Evolutionary conservation across 192 early-diverging fungal species (phyloP), one percentile per base, ranked within the genome.

Genomic region (Backusella circina): DNA sequence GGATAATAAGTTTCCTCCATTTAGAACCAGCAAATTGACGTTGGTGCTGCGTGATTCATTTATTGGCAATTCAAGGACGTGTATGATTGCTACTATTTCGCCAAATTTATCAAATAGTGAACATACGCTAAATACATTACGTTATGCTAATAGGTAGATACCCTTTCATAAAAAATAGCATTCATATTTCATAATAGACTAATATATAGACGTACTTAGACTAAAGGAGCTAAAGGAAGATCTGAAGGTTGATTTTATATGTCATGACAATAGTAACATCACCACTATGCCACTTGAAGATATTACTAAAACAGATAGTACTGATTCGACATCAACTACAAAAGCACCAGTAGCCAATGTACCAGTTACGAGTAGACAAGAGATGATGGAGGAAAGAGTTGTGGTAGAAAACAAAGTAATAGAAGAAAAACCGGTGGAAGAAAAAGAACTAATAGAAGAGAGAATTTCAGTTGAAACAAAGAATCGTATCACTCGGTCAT

Each of bases 41-140:
- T 65, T 89, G 87, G 92, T 97, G 4, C 83, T 99, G 33, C 97
- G 97, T 77, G 97, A 99, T 83, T 97, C 96, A 31, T 97, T 99
- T 79, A 90, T 98, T 78, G 97, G 97, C 12, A 95, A 99, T 81
- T 96, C 96, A 33, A 88, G 93, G 10, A 97, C 97, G 0, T 99
- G 96, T 78, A 99, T 99, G 97, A 92, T 99, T 70, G 97, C 97
- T 2, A 99, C 95, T 5, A 90, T 99, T 21, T 96, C 96, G 21
- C 96, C 97, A 30, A 96, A 96, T 50, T 91, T 91, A 9, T 87
- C 91, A 21, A 99, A 97, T 84, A 93, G 89, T 71, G 97, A 99
- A 66, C 95, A 99, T 77, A 94, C 95, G 0, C 82, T 99, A n/a
- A 99, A 99, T 75, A 99, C 97, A 5, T 85, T 99, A 57, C 90